Conservation (phyloP, 2,329 filamentous ascomycete species). For the Microascus cirrosus region DNA sequence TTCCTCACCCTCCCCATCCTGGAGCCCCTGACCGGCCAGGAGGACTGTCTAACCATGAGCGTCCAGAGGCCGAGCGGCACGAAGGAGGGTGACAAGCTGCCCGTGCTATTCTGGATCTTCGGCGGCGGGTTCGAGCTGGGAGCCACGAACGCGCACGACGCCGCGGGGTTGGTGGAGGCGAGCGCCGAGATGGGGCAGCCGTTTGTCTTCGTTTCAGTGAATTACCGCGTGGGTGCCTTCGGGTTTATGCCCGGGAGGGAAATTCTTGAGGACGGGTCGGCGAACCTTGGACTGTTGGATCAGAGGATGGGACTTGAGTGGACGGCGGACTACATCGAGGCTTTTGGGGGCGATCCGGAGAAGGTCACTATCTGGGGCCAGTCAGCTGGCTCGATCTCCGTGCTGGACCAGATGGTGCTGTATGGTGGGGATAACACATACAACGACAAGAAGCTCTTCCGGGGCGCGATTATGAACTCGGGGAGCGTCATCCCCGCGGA, state of each 20-base stretch:
- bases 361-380: slow-evolving; percentile 58
- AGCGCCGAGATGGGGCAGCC: slow-evolving; percentile 35
- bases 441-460: slow-evolving; percentile 52
- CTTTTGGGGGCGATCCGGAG: slow-evolving; percentile 54
- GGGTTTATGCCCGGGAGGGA: slow-evolving; percentile 50
- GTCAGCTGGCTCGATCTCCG: slow-evolving; percentile 46
- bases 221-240: slow-evolving; percentile 53
- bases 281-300: slow-evolving; percentile 50
- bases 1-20: slow-evolving; percentile 32
- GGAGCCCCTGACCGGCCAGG: slow-evolving; percentile 27
- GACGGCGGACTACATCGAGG: slow-evolving; percentile 52
- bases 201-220: slow-evolving; percentile 52
- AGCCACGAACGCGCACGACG: slow-evolving; percentile 24
- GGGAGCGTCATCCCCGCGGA: slow-evolving; percentile 38
- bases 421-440: slow-evolving; percentile 52
- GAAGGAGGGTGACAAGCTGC: slow-evolving; percentile 29
- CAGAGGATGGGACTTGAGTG: slow-evolving; percentile 50
- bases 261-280: slow-evolving; percentile 38
- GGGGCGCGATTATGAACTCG: slow-evolving; percentile 54
- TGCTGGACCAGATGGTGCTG: slow-evolving; percentile 50
- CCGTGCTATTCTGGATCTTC: slow-evolving; percentile 47
- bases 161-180: slow-evolving; percentile 17
- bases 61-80: slow-evolving; percentile 33
- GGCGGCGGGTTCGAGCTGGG: slow-evolving; percentile 36
- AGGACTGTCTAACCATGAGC: slow-evolving; percentile 40